phyloP scores from a whole-genome alignment of 768 basidiomycete species.

The Pilatotrama ljubarskyi region DNA sequence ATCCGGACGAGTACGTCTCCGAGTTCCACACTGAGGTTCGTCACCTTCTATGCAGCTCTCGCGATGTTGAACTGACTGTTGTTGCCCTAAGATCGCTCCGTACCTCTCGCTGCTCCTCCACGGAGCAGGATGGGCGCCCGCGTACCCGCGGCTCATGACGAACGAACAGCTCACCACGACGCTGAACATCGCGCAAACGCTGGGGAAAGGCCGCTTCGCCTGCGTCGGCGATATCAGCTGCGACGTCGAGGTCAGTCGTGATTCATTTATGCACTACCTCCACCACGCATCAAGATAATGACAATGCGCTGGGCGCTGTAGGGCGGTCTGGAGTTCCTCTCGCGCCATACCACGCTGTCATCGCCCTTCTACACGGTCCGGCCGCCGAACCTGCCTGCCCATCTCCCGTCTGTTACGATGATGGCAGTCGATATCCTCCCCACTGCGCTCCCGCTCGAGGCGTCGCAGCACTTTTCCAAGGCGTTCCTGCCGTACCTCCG shows the following conservation, averaged over 20 bases:
- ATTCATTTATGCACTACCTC: no score
- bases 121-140: constrained; percentile 80
- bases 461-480: constrained; percentile 73
- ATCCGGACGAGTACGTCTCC: constrained; percentile 65
- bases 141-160: constrained; percentile 78
- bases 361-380: constrained; percentile 65
- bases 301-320: constrained; percentile 28
- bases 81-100: constrained; percentile 63
- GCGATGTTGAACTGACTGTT: background rate
- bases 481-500: constrained; percentile 69
- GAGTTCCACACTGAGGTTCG: constrained; percentile 68
- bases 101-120: constrained; percentile 85
- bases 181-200: constrained; percentile 46
- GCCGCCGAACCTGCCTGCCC: constrained; percentile 40
- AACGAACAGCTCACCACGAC: constrained; percentile 58
- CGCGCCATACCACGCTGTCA: constrained; percentile 74
- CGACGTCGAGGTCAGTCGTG: constrained; percentile 63
- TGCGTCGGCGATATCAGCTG: constrained; percentile 89
- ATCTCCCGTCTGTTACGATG: constrained; percentile 65
- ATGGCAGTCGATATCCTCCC: constrained; percentile 94
- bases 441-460: constrained; percentile 78
- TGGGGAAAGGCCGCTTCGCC: constrained; percentile 59
- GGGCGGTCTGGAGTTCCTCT: constrained; percentile 86
- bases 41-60: background rate
- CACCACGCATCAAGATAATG: no score